Percentiles rank a stretch among this genome's conserved stretches.
phyloP scores from a whole-genome alignment of 345 rosid species.

The Reutealis trisperma region DNA sequence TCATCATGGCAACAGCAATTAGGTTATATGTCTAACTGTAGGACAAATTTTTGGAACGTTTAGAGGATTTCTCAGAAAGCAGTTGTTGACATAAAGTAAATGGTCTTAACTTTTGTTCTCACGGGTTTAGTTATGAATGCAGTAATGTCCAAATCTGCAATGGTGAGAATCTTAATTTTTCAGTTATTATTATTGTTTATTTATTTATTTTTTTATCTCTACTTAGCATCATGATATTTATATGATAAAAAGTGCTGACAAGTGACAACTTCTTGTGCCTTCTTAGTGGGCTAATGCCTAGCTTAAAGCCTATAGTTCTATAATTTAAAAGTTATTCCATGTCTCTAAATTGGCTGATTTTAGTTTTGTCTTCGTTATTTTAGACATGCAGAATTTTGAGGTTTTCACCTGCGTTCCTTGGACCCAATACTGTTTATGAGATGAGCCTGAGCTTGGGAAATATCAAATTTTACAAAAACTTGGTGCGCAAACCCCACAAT shows the following conservation, averaged over 20 bases:
- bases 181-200: neutral
- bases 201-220: neutral
- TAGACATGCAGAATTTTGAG: constrained; percentile 7
- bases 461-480: too few species aligned
- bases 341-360: neutral
- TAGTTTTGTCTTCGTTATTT: constrained; percentile 13
- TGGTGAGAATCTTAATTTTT: neutral
- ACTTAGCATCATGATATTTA: constrained; percentile 10
- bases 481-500: too few species aligned
- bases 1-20: too few species aligned
- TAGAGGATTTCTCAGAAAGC: constrained; percentile 5
- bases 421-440: too few species aligned
- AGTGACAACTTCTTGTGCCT: neutral
- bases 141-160: constrained; percentile 14
- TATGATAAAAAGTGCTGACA: constrained; percentile 6
- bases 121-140: neutral
- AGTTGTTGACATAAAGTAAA: neutral
- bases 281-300: neutral
- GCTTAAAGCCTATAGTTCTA: constrained; percentile 3
- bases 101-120: neutral
- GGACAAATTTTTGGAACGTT: neutral
- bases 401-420: neutral
- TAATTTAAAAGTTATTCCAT: neutral
- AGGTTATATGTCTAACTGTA: too few species aligned
- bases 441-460: too few species aligned